These are phyloP conservation scores for Neurospora sp. DNA, from an alignment of 495 filamentous ascomycete species.

Conservation along the genomic window DNA sequence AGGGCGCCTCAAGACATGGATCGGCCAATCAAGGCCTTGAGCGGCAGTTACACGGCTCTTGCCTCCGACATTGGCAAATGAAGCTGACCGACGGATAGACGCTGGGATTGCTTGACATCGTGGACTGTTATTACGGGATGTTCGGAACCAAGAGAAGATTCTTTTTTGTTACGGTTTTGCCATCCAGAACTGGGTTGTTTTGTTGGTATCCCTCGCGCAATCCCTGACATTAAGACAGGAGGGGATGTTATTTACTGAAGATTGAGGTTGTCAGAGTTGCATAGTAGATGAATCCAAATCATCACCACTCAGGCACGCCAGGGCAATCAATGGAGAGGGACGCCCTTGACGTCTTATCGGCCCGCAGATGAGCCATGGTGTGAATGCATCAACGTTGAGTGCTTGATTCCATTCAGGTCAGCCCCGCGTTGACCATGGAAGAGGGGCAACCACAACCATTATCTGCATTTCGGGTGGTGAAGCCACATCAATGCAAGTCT, in stretches of 20 bases:
- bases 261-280: background rate
- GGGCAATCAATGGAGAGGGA: background rate
- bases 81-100: background rate
- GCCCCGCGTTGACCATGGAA: background rate
- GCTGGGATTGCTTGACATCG: background rate
- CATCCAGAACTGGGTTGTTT: background rate
- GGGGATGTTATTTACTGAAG: background rate
- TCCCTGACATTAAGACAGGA: background rate
- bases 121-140: background rate
- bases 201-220: background rate
- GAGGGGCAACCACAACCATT: background rate
- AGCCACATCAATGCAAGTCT: background rate
- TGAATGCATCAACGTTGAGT: background rate
- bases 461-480: background rate
- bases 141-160: background rate
- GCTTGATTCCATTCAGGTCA: background rate
- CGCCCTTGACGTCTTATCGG: background rate
- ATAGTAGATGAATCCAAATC: background rate
- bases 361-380: background rate
- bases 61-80: background rate
- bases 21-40: background rate
- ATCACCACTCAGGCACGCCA: background rate
- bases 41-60: background rate
- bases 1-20: background rate
- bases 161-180: background rate